Evolutionary conservation across 441 rosid genomes (phyloP), one percentile per base, ranked within the genome.

Genomic region (Kokia cookei): DNA sequence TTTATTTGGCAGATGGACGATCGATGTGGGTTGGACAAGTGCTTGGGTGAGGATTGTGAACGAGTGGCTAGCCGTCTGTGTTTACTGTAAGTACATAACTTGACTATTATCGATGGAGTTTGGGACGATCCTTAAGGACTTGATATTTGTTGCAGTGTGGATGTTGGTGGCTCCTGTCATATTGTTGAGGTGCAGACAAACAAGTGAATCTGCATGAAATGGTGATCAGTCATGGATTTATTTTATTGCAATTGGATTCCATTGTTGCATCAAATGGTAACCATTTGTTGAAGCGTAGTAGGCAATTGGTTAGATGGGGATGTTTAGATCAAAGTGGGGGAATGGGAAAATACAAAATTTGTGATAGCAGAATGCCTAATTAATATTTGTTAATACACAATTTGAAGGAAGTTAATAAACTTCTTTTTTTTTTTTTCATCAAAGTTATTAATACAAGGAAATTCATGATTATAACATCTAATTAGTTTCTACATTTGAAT

Each of bases 1-100:
- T 1, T 32, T 8, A 10, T 43, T 32, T 29, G 80, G 78, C 82
- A 96, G 99, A 87, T 93, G 99, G 99, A 96, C 98, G 43, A 92
- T 96, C 75, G 97, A 96, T 22, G 98, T 93, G 54, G 98, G 99
- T 57, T 93, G 99, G 99, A 96, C 98, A 10, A 96, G 99, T 80
- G 84, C 99, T 32, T 93, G 99, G 99, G 98, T 96, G 40, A 88
- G 95, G 78, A 76, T 96, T 47, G 90, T 92, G 67, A 93, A 91
- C 65, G 97, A 96, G 82, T 93, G 98, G 98, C 89, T 96, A 10
- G 99, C 97, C 35, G 98, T 88, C 79, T 91, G 96, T 40, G 90
- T 96, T 14, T 96, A 91, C 76, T 29, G 99, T 96, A 84, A 86
- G 98, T 86, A 47, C 9, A 51, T 73, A 0, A 74, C 2, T 5